Evolutionary conservation across 2,329 filamentous ascomycete genomes (phyloP).

Genomic region (Triangularia verruculosa): DNA sequence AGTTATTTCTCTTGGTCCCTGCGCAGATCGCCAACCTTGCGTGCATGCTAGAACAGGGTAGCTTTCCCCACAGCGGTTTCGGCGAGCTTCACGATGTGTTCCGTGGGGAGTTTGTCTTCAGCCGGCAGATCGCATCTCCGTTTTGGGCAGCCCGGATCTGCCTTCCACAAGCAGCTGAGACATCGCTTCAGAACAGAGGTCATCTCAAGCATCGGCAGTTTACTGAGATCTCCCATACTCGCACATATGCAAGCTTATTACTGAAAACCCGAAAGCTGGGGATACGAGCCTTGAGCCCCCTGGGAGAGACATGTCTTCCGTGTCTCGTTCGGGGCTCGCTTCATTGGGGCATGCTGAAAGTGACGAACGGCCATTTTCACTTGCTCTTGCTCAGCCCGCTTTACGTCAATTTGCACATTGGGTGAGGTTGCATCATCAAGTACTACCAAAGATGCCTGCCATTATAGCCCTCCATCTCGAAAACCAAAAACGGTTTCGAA

Average conservation of each 20-base stretch:
- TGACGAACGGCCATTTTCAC: neutral
- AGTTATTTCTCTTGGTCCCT: conserved; percentile 9
- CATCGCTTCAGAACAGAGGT: conserved; percentile 11
- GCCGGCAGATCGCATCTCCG: conserved; percentile 19
- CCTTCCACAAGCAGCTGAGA: conserved; percentile 15
- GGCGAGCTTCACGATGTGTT: conserved; percentile 11
- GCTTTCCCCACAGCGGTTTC: conserved; percentile 15
- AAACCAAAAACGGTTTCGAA: conserved; percentile 7
- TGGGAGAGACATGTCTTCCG: too few species aligned
- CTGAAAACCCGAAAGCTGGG: neutral
- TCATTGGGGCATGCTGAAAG: too few species aligned
- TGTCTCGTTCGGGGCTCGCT: too few species aligned
- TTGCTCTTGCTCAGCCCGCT: neutral
- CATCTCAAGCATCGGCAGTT: neutral
- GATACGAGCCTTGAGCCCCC: too few species aligned
- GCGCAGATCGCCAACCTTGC: conserved; percentile 9
- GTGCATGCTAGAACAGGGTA: neutral
- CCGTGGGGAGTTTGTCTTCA: conserved; percentile 13
- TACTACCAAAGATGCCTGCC: neutral
- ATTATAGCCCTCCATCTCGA: neutral
- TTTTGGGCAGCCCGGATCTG: conserved; percentile 24
- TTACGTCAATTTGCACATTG: neutral
- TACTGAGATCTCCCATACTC: neutral
- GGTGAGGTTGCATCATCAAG: neutral
- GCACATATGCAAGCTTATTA: neutral